Percentiles rank a stretch among this genome's conserved stretches.
Conservation (phyloP, 108 stramenopile species). For the Cylindrotheca closterium region DNA sequence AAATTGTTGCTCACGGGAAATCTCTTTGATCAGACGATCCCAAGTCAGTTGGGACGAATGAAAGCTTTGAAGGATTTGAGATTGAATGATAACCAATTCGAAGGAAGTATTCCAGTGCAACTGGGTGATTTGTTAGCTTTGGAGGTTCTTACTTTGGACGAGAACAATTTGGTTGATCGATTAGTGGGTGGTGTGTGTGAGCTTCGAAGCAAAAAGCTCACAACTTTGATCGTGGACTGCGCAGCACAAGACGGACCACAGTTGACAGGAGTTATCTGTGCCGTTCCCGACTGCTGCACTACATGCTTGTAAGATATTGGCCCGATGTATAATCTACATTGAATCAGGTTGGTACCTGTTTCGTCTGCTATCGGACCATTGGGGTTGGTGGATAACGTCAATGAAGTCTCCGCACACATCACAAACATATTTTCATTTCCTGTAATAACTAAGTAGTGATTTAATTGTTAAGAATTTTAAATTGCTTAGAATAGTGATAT, state of each 20-base stretch:
- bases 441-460: too few species aligned
- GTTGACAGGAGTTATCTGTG: constrained; percentile 35
- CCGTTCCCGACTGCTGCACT: constrained; percentile 40
- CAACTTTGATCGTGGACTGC: constrained; percentile 39
- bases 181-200: constrained; percentile 48
- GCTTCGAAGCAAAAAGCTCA: constrained; percentile 20
- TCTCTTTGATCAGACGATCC: constrained; percentile 25
- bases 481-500: too few species aligned
- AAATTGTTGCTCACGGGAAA: constrained; percentile 22
- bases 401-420: too few species aligned
- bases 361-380: too few species aligned
- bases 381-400: too few species aligned
- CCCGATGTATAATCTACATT: too few species aligned
- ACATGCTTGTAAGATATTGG: too few species aligned
- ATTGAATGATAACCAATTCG: constrained; percentile 28
- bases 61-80: constrained; percentile 9
- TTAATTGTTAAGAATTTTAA: too few species aligned
- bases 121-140: constrained; percentile 23
- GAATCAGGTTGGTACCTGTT: too few species aligned
- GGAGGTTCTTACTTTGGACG: constrained; percentile 29
- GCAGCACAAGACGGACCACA: constrained; percentile 18
- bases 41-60: constrained; percentile 16
- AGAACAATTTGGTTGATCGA: constrained; percentile 37
- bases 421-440: too few species aligned
- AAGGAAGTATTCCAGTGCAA: constrained; percentile 18